A percentile compares a stretch with the other conserved stretches of the same genome.
Conservation (phyloP, 495 filamentous ascomycete species). For the Xylona heveae region DNA sequence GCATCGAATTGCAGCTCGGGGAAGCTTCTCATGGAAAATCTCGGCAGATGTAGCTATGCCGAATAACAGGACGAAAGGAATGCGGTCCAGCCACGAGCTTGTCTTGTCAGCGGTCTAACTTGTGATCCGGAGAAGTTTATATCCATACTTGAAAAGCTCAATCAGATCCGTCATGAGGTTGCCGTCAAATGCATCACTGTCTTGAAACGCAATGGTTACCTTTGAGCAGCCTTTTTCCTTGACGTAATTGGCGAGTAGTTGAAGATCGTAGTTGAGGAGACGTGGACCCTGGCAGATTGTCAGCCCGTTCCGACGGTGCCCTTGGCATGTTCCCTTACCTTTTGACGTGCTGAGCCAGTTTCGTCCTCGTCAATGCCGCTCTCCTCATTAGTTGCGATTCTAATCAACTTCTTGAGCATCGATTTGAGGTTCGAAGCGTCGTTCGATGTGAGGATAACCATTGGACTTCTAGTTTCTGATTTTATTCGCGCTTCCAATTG, state of each 20-base stretch:
- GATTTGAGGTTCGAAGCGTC: slow-evolving; percentile 71
- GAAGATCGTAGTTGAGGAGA: slow-evolving; percentile 78
- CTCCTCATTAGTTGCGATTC: slow-evolving; percentile 39
- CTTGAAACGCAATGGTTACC: slow-evolving; percentile 60
- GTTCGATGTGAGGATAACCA: slow-evolving; percentile 53
- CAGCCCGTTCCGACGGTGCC: background rate
- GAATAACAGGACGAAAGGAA: slow-evolving; percentile 71
- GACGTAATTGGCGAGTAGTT: slow-evolving; percentile 50
- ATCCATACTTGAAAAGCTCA: slow-evolving; percentile 47
- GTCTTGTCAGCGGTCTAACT: background rate
- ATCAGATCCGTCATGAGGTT: slow-evolving; percentile 59
- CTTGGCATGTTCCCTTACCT: slow-evolving; percentile 16
- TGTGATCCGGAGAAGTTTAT: background rate
- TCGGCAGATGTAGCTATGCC: slow-evolving; percentile 83
- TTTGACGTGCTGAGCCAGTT: slow-evolving; percentile 27
- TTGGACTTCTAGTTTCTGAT: slow-evolving; percentile 24
- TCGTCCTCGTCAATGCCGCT: slow-evolving; percentile 23
- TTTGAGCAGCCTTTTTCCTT: slow-evolving; percentile 30
- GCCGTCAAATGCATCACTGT: slow-evolving; percentile 82
- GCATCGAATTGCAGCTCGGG: slow-evolving; percentile 46
- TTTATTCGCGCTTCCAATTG: slow-evolving; percentile 35
- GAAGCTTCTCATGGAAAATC: slow-evolving; percentile 64
- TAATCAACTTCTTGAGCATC: slow-evolving; percentile 63
- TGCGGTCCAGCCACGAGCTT: slow-evolving; percentile 74
- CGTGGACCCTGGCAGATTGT: slow-evolving; percentile 31